These are phyloP conservation scores for Pyrus hybrid DNA, from an alignment of 331 rosid genomes.

Conservation along the genomic window DNA sequence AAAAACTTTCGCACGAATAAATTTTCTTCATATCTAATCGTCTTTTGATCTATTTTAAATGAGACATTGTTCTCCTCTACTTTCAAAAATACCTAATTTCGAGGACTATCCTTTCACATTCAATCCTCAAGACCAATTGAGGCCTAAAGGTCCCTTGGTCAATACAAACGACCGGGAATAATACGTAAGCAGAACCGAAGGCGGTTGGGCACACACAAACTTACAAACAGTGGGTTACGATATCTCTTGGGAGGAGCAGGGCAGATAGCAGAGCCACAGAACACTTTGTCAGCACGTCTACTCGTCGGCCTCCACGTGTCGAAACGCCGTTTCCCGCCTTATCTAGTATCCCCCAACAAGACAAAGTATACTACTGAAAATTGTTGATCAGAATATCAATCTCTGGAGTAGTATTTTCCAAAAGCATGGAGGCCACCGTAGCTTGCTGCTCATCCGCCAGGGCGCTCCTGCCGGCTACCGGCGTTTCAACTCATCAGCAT, in stretches of 20 bases:
- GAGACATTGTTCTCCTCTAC: not conserved
- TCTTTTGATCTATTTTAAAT: too few species aligned
- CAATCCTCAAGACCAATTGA: too few species aligned
- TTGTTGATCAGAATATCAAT: constrained; percentile 14
- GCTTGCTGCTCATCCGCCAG: constrained; percentile 61
- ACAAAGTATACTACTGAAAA: not conserved
- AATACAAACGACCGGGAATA: not conserved
- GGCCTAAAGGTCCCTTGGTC: too few species aligned
- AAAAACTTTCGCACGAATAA: rapidly evolving
- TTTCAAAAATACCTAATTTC: not conserved
- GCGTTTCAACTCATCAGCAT: constrained; percentile 56
- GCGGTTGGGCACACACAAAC: not conserved
- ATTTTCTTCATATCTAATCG: too few species aligned
- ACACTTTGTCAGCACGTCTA: constrained; percentile 28
- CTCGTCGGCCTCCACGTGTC: constrained; percentile 45
- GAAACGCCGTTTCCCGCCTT: constrained; percentile 35
- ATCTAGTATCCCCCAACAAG: constrained; percentile 28
- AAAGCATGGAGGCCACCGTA: constrained; percentile 67
- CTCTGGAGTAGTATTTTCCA: not conserved
- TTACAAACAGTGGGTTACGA: constrained; percentile 11
- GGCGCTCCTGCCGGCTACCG: constrained; percentile 37
- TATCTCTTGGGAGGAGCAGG: constrained; percentile 33
- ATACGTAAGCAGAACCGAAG: not conserved
- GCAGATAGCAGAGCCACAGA: constrained; percentile 46
- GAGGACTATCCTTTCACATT: too few species aligned